Evolutionary conservation across 257 asterid species (phyloP), one percentile per base, ranked within the genome.

Genomic region (Solanum microdontum): DNA sequence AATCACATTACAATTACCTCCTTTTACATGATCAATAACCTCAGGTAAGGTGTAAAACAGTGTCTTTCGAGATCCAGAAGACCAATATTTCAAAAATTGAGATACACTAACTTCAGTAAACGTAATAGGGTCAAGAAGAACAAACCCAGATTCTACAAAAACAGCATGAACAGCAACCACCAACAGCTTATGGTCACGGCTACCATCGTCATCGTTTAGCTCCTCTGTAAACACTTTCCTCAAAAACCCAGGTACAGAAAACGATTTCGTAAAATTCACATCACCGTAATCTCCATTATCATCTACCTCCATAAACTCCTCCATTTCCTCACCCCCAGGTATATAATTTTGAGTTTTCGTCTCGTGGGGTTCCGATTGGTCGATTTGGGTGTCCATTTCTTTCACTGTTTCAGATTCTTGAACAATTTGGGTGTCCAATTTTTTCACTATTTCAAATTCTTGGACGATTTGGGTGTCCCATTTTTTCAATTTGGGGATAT

Each of bases 141-240:
- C 91, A 86, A 97, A 95, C 5, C 98, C 98, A 0, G 99, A 92
- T 88, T 95, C 99, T 84, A 93, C 73, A 82, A 97, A 87, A 39
- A 97, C 98, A 4, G 98, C 98, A 66, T 97, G 98, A 79, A 97
- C 79, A 4, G 99, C 99, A 86, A 91, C 90, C 17, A 94, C 91
- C 60, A 94, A 84, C 84, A 97, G 84, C 87, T 92, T 92, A 90
- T 93, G 98, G 60, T 90, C 87, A 73, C 90, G 91, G 10, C 95
- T 93, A 26, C 89, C 83, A 26, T 64, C 72, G 3, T 93, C 92
- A 37, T 89, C 88, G 2, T 94, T 93, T 90, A 95, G 73, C 90
- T 94, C 96, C 40, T 92, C 93, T 19, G 89, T 87, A 77, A 95
- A 94, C 74, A 95, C 98, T 90, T 96, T 94, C 92, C 97, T 91